A percentile compares a stretch with the other conserved stretches of the same genome.
phyloP scores from a whole-genome alignment of 1,284 basidiomycete genomes.

The Sphaerobolus stellatus region DNA sequence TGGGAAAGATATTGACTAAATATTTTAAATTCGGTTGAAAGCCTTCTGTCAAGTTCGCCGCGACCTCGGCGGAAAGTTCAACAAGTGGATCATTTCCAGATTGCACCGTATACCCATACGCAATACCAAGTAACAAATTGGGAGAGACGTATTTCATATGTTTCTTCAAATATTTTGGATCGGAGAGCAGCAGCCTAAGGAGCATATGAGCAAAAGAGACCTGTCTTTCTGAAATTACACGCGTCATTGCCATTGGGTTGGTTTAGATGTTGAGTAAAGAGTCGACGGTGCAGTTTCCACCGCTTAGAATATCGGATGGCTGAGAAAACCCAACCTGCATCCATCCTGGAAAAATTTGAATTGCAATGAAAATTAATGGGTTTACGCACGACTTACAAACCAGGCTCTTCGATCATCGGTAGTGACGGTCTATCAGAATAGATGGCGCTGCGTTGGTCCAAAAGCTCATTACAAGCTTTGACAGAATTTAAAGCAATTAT shows the following conservation, averaged over 20 bases:
- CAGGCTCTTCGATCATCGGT: neutral
- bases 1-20: neutral
- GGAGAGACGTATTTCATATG: neutral
- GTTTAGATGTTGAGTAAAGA: constrained; percentile 21
- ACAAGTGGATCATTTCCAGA: neutral
- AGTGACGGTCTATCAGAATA: constrained; percentile 17
- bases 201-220: neutral
- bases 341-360: constrained; percentile 17
- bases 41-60: neutral
- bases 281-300: constrained; percentile 22
- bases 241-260: neutral
- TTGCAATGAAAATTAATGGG: neutral
- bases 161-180: neutral
- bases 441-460: constrained; percentile 12
- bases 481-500: neutral
- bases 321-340: constrained; percentile 22
- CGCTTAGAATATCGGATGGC: constrained; percentile 21
- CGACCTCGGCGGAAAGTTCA: neutral
- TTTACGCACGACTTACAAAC: neutral
- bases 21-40: neutral
- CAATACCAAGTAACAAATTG: neutral
- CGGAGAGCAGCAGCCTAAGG: neutral
- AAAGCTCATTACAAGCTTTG: neutral
- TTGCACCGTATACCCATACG: neutral
- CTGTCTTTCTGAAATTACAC: neutral